These are phyloP conservation scores for Pyropia haitanensis DNA, from an alignment of 23 red algal genomes.

Conservation along the genomic window DNA sequence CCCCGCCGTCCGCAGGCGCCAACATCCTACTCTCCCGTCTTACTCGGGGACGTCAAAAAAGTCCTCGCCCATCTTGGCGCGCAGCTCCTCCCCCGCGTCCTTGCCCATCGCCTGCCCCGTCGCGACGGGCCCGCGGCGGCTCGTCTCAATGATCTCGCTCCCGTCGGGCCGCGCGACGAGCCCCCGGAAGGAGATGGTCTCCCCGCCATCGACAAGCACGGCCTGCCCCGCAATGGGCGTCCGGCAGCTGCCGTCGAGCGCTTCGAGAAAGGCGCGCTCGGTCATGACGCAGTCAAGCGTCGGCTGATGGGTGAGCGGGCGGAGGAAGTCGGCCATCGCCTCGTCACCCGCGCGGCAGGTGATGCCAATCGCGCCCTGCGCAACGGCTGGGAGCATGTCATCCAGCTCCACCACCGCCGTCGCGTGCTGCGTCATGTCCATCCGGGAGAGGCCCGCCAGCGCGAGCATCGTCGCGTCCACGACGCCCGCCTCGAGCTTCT, in stretches of 20 bases:
- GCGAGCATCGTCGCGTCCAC: constrained; percentile 96
- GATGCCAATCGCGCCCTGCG: constrained; percentile 98
- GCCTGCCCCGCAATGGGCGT: constrained; percentile 98
- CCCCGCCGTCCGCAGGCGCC: no score
- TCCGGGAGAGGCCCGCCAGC: constrained; percentile 77
- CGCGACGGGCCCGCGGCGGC: constrained; percentile 23
- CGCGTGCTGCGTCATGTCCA: constrained; percentile 74
- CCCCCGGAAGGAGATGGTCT: constrained; percentile 77
- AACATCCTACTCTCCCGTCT: background rate
- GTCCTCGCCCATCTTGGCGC: constrained; percentile 67
- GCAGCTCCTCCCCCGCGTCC: constrained; percentile 80
- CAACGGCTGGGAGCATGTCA: constrained; percentile 96
- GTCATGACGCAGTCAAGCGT: constrained; percentile 83
- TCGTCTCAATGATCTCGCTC: constrained; percentile 41
- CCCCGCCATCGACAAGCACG: constrained; percentile 29
- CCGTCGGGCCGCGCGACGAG: constrained; percentile 92
- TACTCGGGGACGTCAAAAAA: constrained; percentile 37
- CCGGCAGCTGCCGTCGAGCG: constrained; percentile 86
- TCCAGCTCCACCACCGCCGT: constrained; percentile 74
- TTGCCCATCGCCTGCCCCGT: constrained; percentile 56
- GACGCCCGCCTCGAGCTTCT: constrained; percentile 71
- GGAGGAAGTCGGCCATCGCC: constrained; percentile 49
- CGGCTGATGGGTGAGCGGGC: constrained; percentile 49
- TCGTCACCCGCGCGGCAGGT: constrained; percentile 64
- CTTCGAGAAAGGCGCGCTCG: constrained; percentile 81